Base-by-base conservation (phyloP, 106 monocot species). In the Cymbidium sinense region DNA sequence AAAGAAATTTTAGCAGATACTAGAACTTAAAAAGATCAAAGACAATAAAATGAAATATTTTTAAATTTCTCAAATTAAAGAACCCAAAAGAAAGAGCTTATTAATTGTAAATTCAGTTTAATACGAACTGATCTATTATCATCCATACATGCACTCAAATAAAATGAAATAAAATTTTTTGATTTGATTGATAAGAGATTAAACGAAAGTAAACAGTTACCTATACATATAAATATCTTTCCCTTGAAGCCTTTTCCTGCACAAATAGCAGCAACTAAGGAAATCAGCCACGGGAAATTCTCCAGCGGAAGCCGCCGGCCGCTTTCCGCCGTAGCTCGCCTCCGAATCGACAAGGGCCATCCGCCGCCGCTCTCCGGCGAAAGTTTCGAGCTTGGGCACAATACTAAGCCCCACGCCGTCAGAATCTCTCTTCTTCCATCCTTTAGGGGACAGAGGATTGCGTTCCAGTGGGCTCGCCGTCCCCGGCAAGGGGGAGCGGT, bases 341-440 rank as follows among this genome's bases (percentile, higher is more conserved):
- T n/a, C 34, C 11, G 67, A 29, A 21, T 50, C 29, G 33, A 64
- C 11, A 21, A 33, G 33, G 50, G n/a, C 76, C 43, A 8, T 5
- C 29, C 39, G 70, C 39, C 37, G 54, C 19, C 19, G 52, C 1
- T 13, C 13, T 50, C 17, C 62, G 25, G 29, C 70, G 70, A 36
- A 21, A 12, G 33, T 85, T 34, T 89, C 85, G 18, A 96, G 87
- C 28, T 87, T 83, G 0, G 80, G 82, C 19, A 94, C 85, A 77
- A 96, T 93, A 52, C 82, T 91, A 0, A 98, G 86, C 39, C 96
- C 94, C 17, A 94, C 79, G 2, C 90, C 88, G n/a, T 85, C 96
- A n/a, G 91, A 86, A 6, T 87, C 93, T 28, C 91, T 85, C 25
- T 85, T 91, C 70, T 76, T 91, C 96, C 96, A 93, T 18, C 86